Conservation (phyloP, 1,284 basidiomycete genomes). For the Microbotryomycetes sp. region DNA sequence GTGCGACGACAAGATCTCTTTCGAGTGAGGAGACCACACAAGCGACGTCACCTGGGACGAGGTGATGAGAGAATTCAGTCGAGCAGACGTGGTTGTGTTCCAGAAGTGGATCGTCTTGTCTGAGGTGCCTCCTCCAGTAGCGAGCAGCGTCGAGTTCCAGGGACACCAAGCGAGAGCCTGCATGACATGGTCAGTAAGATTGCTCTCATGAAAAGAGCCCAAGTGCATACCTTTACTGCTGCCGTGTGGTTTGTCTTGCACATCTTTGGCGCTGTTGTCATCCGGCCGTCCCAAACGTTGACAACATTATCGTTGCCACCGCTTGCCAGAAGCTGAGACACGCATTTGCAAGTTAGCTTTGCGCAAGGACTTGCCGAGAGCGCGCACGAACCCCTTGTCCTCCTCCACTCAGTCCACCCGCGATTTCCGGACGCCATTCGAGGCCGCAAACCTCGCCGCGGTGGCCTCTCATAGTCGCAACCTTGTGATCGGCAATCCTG, state of each 20-base stretch:
- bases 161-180: conserved; percentile 95
- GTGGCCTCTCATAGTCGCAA: conserved; percentile 80
- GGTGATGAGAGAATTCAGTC: conserved; percentile 72
- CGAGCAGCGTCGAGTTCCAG: conserved; percentile 87
- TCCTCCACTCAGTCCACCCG: conserved; percentile 30
- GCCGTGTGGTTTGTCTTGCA: conserved; percentile 90
- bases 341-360: neutral
- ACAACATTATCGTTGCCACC: conserved; percentile 96
- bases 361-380: neutral
- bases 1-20: conserved; percentile 87
- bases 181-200: too few relatives aligned
- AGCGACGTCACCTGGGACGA: conserved; percentile 88
- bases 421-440: conserved; percentile 34
- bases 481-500: conserved; percentile 74
- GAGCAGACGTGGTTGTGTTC: conserved; percentile 59
- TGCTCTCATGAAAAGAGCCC: conserved; percentile 2
- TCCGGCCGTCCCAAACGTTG: conserved; percentile 85
- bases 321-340: conserved; percentile 68
- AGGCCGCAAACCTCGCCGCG: conserved; percentile 74
- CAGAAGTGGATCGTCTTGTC: conserved; percentile 76
- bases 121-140: conserved; percentile 88
- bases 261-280: conserved; percentile 58
- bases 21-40: conserved; percentile 78
- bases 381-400: conserved; percentile 30
- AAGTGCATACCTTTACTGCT: conserved; percentile 69